A percentile compares a stretch with the other conserved stretches of the same genome.
Evolutionary conservation across 192 early-diverging fungal genomes (phyloP).

Genomic region (Backusella psychrophila): DNA sequence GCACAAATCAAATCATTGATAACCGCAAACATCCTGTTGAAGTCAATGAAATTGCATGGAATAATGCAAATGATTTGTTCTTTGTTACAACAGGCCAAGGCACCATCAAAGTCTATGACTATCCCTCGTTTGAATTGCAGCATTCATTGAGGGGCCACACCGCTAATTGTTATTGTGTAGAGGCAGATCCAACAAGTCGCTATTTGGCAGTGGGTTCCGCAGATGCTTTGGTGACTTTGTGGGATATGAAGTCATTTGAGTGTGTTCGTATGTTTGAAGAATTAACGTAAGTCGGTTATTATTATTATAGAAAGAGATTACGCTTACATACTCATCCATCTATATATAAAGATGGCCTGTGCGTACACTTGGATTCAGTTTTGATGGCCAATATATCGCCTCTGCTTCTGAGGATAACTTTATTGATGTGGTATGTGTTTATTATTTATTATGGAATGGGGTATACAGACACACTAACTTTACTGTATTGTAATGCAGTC

Average conservation of each 20-base stretch:
- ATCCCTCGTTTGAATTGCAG: slow-evolving; percentile 57
- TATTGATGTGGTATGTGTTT: slow-evolving; percentile 71
- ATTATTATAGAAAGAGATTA: background rate
- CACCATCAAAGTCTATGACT: slow-evolving; percentile 64
- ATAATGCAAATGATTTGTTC: slow-evolving; percentile 67
- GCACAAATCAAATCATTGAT: slow-evolving; percentile 36
- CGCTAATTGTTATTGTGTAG: slow-evolving; percentile 77
- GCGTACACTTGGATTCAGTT: slow-evolving; percentile 72
- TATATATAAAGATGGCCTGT: slow-evolving; percentile 57
- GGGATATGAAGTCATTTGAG: slow-evolving; percentile 67
- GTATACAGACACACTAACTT: background rate
- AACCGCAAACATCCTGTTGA: slow-evolving; percentile 53
- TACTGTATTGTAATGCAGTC: slow-evolving; percentile 42
- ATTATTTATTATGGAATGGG: background rate
- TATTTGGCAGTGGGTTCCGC: slow-evolving; percentile 80
- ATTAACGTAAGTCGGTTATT: slow-evolving; percentile 53
- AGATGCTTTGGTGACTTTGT: slow-evolving; percentile 72
- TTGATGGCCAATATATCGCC: slow-evolving; percentile 77
- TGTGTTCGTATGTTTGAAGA: slow-evolving; percentile 67
- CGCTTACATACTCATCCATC: background rate
- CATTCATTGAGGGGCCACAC: slow-evolving; percentile 68
- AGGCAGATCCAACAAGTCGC: slow-evolving; percentile 73
- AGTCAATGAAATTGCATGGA: slow-evolving; percentile 85
- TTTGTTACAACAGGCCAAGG: slow-evolving; percentile 78
- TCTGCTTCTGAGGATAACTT: slow-evolving; percentile 73